These are phyloP conservation scores for Nothophoma quercina DNA, from an alignment of 2,329 filamentous ascomycete genomes.

Conservation along the genomic window DNA sequence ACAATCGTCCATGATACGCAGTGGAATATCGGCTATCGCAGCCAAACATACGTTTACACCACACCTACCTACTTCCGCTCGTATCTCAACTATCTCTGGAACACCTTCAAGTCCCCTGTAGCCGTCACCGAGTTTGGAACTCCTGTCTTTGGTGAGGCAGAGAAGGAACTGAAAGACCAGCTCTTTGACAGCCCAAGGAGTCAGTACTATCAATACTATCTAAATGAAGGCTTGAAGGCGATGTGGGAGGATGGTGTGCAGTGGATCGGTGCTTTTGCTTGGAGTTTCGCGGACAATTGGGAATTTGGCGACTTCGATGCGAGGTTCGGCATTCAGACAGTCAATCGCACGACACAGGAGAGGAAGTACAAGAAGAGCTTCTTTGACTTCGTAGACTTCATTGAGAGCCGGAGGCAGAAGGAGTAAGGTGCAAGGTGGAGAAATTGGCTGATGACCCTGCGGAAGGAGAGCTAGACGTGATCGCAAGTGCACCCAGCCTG, in stretches of 20 bases:
- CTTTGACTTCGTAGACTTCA: constrained; percentile 65
- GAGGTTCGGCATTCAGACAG: constrained; percentile 65
- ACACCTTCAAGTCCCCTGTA: constrained; percentile 62
- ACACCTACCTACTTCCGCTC: constrained; percentile 65
- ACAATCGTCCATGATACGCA: constrained; percentile 56
- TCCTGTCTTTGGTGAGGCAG: constrained; percentile 59
- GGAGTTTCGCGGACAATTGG: constrained; percentile 62
- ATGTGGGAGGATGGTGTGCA: constrained; percentile 65
- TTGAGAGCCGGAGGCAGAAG: constrained; percentile 37
- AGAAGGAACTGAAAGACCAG: constrained; percentile 57
- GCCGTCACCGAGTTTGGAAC: constrained; percentile 66
- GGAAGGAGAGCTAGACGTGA: too few species aligned
- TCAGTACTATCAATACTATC: constrained; percentile 62
- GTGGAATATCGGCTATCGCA: constrained; percentile 67
- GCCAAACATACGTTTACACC: constrained; percentile 65
- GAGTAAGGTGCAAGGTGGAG: not conserved
- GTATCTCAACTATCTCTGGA: constrained; percentile 66
- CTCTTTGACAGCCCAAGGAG: constrained; percentile 63
- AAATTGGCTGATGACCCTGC: too few species aligned
- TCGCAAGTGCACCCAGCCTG: too few species aligned
- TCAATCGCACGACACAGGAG: constrained; percentile 62
- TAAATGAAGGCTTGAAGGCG: constrained; percentile 63
- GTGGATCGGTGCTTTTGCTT: constrained; percentile 63
- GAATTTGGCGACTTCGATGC: constrained; percentile 61
- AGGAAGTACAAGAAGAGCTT: constrained; percentile 65